Percentiles rank a stretch among this genome's conserved stretches.
These are phyloP conservation scores for Blastobotrys ciferrii DNA, from an alignment of 1,139 yeast genomes.

Conservation along the genomic window DNA sequence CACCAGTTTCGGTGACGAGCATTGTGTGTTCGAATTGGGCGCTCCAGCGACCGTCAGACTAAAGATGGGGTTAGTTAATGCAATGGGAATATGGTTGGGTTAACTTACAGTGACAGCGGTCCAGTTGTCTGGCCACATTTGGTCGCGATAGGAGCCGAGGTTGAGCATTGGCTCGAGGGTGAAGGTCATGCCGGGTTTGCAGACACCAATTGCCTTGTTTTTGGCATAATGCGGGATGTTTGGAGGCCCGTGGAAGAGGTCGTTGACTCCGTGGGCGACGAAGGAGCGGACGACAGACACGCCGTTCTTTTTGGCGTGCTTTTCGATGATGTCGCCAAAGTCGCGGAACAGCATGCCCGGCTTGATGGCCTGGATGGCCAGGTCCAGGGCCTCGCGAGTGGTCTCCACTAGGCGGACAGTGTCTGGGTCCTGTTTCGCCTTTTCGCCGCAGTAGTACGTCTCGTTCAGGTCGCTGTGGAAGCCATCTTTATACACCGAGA, in stretches of 20 bases:
- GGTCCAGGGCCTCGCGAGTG: slow-evolving; percentile 81
- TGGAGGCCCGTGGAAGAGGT: slow-evolving; percentile 88
- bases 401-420: slow-evolving; percentile 89
- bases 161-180: slow-evolving; percentile 98
- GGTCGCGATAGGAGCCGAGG: slow-evolving; percentile 78
- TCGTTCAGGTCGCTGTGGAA: slow-evolving; percentile 94
- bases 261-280: slow-evolving; percentile 93
- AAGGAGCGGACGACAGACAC: slow-evolving; percentile 88
- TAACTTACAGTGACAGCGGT: slow-evolving; percentile 65
- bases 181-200: slow-evolving; percentile 95
- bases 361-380: slow-evolving; percentile 79
- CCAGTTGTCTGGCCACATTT: slow-evolving; percentile 98
- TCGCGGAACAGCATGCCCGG: slow-evolving; percentile 91
- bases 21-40: slow-evolving; percentile 96
- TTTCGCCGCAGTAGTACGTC: slow-evolving; percentile 94
- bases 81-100: too few relatives aligned
- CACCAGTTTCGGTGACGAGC: slow-evolving; percentile 90
- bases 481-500: slow-evolving; percentile 80
- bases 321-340: slow-evolving; percentile 85
- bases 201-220: slow-evolving; percentile 90
- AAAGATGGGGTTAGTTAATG: too few relatives aligned
- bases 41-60: slow-evolving; percentile 74
- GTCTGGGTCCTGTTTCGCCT: slow-evolving; percentile 71
- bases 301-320: slow-evolving; percentile 73
- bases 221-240: slow-evolving; percentile 90